phyloP scores from a whole-genome alignment of 2,329 filamentous ascomycete genomes.

The Ciborinia camelliae region DNA sequence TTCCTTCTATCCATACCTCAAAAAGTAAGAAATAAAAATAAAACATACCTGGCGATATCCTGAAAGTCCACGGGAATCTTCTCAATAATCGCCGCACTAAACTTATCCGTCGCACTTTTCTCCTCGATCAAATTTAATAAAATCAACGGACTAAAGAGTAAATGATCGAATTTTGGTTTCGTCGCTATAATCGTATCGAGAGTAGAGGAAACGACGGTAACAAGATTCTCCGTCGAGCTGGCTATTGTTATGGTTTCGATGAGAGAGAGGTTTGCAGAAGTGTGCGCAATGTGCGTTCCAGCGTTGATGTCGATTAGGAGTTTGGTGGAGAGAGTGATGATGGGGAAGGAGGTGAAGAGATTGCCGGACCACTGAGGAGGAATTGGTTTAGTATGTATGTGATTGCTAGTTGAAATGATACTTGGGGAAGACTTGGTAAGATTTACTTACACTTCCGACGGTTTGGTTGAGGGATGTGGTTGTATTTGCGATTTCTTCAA shows the following conservation, averaged over 20 bases:
- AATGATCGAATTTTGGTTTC: constrained; percentile 46
- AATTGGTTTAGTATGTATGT: not conserved
- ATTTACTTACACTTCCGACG: constrained; percentile 11
- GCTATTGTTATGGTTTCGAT: constrained; percentile 41
- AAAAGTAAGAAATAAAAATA: rapidly evolving
- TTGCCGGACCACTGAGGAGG: not conserved
- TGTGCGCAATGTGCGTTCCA: constrained; percentile 40
- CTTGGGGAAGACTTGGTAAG: not conserved
- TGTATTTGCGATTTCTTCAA: constrained; percentile 25
- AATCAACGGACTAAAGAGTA: constrained; percentile 43
- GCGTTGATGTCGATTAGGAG: constrained; percentile 43
- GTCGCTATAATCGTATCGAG: constrained; percentile 38
- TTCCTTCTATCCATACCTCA: not conserved
- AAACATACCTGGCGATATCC: constrained; percentile 20
- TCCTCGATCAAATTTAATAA: constrained; percentile 43
- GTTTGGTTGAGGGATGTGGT: constrained; percentile 28
- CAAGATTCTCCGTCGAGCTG: constrained; percentile 44
- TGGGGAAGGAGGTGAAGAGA: constrained; percentile 8
- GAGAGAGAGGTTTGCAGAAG: constrained; percentile 41
- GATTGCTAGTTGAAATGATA: too few relatives aligned
- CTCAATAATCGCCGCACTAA: constrained; percentile 23
- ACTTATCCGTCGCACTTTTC: constrained; percentile 40
- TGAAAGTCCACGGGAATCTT: constrained; percentile 25
- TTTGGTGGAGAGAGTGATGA: constrained; percentile 32
- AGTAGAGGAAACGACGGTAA: constrained; percentile 48